phyloP scores from a whole-genome alignment of 805 yeast species.

The Candida quercuum region DNA sequence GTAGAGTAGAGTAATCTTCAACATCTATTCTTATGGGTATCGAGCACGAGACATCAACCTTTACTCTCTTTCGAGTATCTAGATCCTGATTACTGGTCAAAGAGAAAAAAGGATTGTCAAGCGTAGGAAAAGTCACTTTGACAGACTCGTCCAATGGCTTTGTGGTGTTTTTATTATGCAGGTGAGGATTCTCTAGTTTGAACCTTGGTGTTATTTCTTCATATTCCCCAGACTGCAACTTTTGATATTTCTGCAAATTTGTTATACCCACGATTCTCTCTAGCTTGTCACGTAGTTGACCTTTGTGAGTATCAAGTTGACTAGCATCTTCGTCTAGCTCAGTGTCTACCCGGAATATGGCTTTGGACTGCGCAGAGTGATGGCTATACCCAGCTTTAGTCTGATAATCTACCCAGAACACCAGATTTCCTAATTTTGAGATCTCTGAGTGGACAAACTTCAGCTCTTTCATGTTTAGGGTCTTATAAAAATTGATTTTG shows the following conservation, averaged over 20 bases:
- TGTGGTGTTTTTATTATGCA: no score
- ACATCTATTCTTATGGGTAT: slow-evolving; percentile 9
- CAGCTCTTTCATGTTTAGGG: slow-evolving; percentile 1
- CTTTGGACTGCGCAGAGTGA: slow-evolving; percentile 11
- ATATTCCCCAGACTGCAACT: no score
- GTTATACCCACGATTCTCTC: no score
- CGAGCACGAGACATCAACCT: slow-evolving; percentile 3
- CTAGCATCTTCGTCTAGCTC: neutral
- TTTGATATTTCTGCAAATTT: no score
- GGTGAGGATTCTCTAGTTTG: no score
- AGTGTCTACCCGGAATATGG: slow-evolving; percentile 3
- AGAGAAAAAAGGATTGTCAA: slow-evolving; percentile 10
- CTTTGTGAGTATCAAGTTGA: no score
- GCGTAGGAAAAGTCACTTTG: no score
- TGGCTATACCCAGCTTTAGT: slow-evolving; percentile 11
- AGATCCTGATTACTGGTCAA: neutral
- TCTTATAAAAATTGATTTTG: slow-evolving; percentile 6
- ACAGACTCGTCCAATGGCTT: no score
- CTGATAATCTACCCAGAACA: slow-evolving; percentile 12
- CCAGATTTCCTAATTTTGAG: slow-evolving; percentile 5
- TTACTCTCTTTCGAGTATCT: neutral
- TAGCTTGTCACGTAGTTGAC: no score
- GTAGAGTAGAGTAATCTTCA: no score
- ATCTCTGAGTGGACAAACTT: slow-evolving; percentile 7
- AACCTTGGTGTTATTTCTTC: no score